phyloP scores from a whole-genome alignment of 768 basidiomycete species.

The Dacryopinax spathularia region DNA sequence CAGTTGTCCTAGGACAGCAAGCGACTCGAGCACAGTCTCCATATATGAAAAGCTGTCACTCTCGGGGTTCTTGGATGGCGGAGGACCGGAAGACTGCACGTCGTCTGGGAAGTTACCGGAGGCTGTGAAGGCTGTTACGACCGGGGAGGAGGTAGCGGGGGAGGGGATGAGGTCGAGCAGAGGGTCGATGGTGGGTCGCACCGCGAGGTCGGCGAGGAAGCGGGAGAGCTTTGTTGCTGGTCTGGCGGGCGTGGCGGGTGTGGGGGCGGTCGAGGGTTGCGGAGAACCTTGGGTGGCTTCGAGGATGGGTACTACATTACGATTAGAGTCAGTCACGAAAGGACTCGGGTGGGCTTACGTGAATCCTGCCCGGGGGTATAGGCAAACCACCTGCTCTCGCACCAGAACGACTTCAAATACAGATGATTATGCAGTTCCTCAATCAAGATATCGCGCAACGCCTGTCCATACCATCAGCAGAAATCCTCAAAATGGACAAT shows the following conservation, averaged over 20 bases:
- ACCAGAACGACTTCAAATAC: constrained; percentile 96
- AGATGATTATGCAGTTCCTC: constrained; percentile 94
- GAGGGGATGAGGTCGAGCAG: constrained; percentile 44
- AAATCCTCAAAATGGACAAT: neutral
- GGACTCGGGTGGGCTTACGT: constrained; percentile 37
- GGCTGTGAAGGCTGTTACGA: neutral
- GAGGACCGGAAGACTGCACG: constrained; percentile 17
- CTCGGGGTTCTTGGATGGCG: constrained; percentile 53
- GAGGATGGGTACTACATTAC: constrained; percentile 43
- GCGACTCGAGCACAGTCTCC: constrained; percentile 82
- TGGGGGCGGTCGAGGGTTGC: neutral
- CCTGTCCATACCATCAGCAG: constrained; percentile 31
- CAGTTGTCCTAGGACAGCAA: constrained; percentile 79
- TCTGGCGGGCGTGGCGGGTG: constrained; percentile 23
- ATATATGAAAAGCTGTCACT: constrained; percentile 86
- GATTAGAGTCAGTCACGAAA: neutral
- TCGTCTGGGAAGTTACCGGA: constrained; percentile 13
- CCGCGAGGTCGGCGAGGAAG: constrained; percentile 48
- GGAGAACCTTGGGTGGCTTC: constrained; percentile 24
- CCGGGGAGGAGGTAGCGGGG: neutral
- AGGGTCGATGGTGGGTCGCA: constrained; percentile 57
- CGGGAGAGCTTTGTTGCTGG: constrained; percentile 41
- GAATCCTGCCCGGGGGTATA: constrained; percentile 66
- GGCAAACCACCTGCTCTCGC: constrained; percentile 78
- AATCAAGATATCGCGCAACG: constrained; percentile 77